Evolutionary conservation across 495 filamentous ascomycete genomes (phyloP).

Genomic region (Oidiodendron maius): DNA sequence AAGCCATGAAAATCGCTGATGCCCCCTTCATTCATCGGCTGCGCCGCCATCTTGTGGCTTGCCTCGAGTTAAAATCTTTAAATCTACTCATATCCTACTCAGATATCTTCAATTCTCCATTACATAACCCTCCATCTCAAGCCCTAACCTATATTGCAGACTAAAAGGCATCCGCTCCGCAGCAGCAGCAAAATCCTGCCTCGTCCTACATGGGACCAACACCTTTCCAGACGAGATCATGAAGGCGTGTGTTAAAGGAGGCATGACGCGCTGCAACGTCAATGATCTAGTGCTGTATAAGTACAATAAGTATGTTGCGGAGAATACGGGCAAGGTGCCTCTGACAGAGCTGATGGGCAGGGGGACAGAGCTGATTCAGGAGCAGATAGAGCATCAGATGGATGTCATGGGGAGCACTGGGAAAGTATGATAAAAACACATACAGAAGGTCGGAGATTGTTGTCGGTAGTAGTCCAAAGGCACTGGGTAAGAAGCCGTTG

Average conservation of each 20-base stretch:
- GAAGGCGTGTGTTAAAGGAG: slow-evolving; percentile 58
- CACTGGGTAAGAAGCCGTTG: no score
- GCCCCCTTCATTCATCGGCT: no score
- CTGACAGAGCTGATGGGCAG: slow-evolving; percentile 68
- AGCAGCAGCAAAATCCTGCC: slow-evolving; percentile 54
- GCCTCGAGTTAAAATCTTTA: no score
- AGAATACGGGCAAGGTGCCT: slow-evolving; percentile 58
- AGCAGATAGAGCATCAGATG: slow-evolving; percentile 68
- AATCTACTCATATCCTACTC: no score
- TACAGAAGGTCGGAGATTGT: no score
- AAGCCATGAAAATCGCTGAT: neutral
- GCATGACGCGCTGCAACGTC: slow-evolving; percentile 75
- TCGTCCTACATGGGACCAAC: slow-evolving; percentile 78
- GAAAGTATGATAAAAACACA: slow-evolving; percentile 14
- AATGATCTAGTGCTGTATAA: slow-evolving; percentile 76
- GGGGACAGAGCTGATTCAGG: slow-evolving; percentile 67
- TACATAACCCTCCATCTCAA: neutral
- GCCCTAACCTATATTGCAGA: slow-evolving; percentile 1
- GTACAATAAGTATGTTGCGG: slow-evolving; percentile 58
- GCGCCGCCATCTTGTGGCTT: no score
- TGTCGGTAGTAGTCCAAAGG: no score
- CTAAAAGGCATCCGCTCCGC: slow-evolving; percentile 55
- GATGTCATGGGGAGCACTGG: slow-evolving; percentile 50
- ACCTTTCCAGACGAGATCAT: slow-evolving; percentile 67
- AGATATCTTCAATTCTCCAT: neutral